Base-by-base conservation (phyloP, 805 yeast genomes). In the Saturnispora ahearnii region DNA sequence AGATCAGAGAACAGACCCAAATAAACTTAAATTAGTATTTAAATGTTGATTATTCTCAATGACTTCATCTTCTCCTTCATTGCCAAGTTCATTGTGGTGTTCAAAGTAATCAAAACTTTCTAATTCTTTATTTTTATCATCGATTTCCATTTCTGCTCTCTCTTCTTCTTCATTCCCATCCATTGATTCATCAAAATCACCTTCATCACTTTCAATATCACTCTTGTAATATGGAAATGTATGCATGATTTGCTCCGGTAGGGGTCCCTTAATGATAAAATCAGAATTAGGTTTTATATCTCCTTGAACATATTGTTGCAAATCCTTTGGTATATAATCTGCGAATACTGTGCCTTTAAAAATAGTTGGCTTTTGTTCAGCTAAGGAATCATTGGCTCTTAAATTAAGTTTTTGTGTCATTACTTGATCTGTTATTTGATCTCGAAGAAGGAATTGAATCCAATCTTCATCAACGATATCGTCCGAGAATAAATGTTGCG, bases 261-360 rank as follows among this genome's bases (percentile, higher is more conserved):
- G 60, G 1, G 70, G 69, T 0, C 70, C 72, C 7, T 59, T 54
- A 15, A 67, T 61, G 12, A 64, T 42, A 47, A 63, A 64, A 43
- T 67, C 68, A 33, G 56, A 57, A 30, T 50, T 51, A 5, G 62
- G 58, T 42, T 52, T 57, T n/a, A 34, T 49, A 18, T 49, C 52
- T n/a, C 53, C 53, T 3, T 47, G 45, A 18, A 54, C 51, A 15
- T 53, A 38, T n/a, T 53, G 55, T 37, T 48, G 53, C 15, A 56
- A 53, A 40, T 63, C 69, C n/a, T 55, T 44, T 2, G 68, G 67
- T 28, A 62, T 49, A 44, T 57, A 54, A 15, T 62, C 59, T 1
- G 55, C 50, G 4, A 65, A 45, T 0, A 63, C 62, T 0, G 66
- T 57, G 1, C 64, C 65, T 42, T 58, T 55, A 32, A 62, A 59